Percentiles rank a stretch among this genome's conserved stretches.
Evolutionary conservation across 2,329 filamentous ascomycete species (phyloP).

Genomic region (Mariannaea elegans): DNA sequence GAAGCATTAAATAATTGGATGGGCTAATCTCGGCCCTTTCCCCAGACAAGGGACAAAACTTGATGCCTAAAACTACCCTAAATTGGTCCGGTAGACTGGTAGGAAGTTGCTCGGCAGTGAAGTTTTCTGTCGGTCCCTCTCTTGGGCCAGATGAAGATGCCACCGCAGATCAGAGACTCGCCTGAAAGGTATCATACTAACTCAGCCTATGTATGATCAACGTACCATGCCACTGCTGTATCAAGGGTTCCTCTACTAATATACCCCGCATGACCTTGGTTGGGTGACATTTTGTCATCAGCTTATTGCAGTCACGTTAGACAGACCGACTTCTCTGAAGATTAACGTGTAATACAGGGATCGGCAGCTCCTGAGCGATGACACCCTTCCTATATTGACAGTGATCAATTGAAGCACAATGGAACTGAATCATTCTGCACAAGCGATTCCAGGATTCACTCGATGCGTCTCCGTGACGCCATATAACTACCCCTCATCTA

Average conservation of each 20-base stretch:
- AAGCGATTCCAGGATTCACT: neutral
- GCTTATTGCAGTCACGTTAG: constrained; percentile 3
- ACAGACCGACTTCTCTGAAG: neutral
- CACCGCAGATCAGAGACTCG: too few relatives aligned
- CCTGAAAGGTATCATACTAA: neutral
- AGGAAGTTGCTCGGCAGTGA: constrained; percentile 1
- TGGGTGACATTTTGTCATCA: constrained; percentile 16
- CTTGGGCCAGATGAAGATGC: too few relatives aligned
- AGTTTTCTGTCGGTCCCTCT: too few relatives aligned
- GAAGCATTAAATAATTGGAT: constrained; percentile 5
- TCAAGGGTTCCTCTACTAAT: neutral
- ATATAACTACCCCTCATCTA: constrained; percentile 18
- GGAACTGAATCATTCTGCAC: neutral
- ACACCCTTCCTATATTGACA: neutral
- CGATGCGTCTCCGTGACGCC: neutral
- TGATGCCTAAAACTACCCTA: constrained; percentile 11
- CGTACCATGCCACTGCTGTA: neutral
- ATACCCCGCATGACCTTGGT: constrained; percentile 1
- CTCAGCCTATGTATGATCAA: neutral
- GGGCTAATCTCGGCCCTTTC: constrained; percentile 3
- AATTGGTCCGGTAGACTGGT: neutral
- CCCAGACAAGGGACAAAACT: constrained; percentile 7
- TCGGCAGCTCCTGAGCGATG: constrained; percentile 5
- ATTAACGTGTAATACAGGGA: neutral
- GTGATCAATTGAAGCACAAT: neutral